A percentile compares a stretch with the other conserved stretches of the same genome.
Evolutionary conservation across 306 rosid genomes (phyloP).

Genomic region (Lathyrus aphaca): DNA sequence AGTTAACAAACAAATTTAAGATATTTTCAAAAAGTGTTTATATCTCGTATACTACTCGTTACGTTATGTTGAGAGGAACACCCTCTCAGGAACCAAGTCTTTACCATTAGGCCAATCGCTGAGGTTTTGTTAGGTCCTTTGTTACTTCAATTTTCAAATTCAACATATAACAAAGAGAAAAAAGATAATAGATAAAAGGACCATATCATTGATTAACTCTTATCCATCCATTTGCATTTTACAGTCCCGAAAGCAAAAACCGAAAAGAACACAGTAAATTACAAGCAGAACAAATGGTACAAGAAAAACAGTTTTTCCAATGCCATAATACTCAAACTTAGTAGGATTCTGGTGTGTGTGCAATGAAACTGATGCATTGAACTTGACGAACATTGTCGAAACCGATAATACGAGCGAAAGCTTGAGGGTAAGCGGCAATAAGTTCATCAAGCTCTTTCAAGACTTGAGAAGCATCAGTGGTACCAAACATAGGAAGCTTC

Average conservation of each 20-base stretch:
- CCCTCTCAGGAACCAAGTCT: no score
- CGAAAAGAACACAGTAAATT: conserved; percentile 28
- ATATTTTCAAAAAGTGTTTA: no score
- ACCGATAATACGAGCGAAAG: background rate
- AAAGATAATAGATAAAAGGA: background rate
- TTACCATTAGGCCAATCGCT: no score
- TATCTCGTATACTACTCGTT: no score
- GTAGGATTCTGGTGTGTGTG: no score
- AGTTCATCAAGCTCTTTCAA: conserved; percentile 52
- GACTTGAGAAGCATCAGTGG: conserved; percentile 65
- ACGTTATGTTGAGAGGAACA: no score
- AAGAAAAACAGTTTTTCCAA: background rate
- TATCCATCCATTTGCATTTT: conserved; percentile 38
- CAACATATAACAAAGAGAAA: background rate
- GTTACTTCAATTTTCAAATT: background rate
- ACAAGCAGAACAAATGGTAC: conserved; percentile 4
- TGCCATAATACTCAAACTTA: background rate
- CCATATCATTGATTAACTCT: conserved; percentile 26
- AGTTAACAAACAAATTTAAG: no score
- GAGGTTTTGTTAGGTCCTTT: no score
- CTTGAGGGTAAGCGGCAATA: conserved; percentile 47
- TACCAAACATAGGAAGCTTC: conserved; percentile 83
- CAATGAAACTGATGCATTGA: no score
- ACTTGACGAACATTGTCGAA: no score
- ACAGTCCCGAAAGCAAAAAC: conserved; percentile 26